These are phyloP conservation scores for Dimocarpus longan DNA, from an alignment of 345 rosid genomes.

Conservation along the genomic window DNA sequence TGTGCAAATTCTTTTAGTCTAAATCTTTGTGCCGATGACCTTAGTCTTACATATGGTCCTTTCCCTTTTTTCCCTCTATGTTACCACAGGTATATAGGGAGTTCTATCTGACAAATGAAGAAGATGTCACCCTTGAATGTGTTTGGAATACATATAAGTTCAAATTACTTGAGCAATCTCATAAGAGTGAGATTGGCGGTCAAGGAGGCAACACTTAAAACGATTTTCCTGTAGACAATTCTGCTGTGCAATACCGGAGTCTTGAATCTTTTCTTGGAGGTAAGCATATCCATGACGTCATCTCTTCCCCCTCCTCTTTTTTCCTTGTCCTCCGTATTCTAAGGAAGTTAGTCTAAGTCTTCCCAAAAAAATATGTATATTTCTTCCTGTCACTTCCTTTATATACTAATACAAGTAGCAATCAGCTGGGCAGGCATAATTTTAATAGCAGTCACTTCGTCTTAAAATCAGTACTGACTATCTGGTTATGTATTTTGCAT, in stretches of 20 bases:
- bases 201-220: constrained; percentile 29
- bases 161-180: constrained; percentile 51
- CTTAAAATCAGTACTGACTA: neutral
- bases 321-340: neutral
- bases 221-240: constrained; percentile 29
- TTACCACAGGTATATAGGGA: constrained; percentile 66
- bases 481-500: neutral
- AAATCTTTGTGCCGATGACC: neutral
- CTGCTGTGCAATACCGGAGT: constrained; percentile 49
- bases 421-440: neutral
- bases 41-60: neutral
- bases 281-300: constrained; percentile 29
- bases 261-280: constrained; percentile 60
- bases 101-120: constrained; percentile 61
- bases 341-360: neutral
- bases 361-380: too few species aligned
- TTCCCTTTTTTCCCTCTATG: constrained; percentile 10
- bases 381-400: too few species aligned
- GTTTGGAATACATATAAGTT: constrained; percentile 68
- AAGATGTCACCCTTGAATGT: constrained; percentile 55
- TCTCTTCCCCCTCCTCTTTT: neutral
- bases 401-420: neutral
- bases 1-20: neutral
- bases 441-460: neutral
- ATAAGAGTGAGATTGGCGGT: constrained; percentile 36